Conservation (phyloP, 2,329 filamentous ascomycete genomes). For the Boeremia exigua region DNA sequence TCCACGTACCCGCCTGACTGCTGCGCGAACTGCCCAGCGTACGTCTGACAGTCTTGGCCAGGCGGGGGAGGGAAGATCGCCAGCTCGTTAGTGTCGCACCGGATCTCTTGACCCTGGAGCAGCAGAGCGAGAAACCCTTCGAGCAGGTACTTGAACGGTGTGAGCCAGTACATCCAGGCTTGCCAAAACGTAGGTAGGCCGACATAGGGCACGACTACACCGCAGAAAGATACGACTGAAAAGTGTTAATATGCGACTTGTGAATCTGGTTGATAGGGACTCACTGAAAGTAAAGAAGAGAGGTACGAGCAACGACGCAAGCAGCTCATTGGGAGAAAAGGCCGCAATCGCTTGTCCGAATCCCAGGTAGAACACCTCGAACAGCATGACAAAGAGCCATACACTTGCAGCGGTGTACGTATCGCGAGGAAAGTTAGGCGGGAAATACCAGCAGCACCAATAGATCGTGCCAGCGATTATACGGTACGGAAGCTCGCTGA, state of each 20-base stretch:
- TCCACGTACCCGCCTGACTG: slow-evolving; percentile 67
- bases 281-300: slow-evolving; percentile 68
- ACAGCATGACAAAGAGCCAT: slow-evolving; percentile 70
- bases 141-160: slow-evolving; percentile 71
- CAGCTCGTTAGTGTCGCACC: slow-evolving; percentile 63
- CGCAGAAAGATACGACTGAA: slow-evolving; percentile 71
- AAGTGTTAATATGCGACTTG: slow-evolving; percentile 4
- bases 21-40: slow-evolving; percentile 60
- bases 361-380: slow-evolving; percentile 69
- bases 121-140: slow-evolving; percentile 66
- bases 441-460: slow-evolving; percentile 61
- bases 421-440: slow-evolving; percentile 59
- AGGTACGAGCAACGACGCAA: slow-evolving; percentile 71
- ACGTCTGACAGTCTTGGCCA: slow-evolving; percentile 65
- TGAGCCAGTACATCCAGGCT: slow-evolving; percentile 57
- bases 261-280: not conserved
- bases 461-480: slow-evolving; percentile 70
- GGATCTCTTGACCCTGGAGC: slow-evolving; percentile 61
- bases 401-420: slow-evolving; percentile 66
- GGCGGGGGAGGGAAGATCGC: slow-evolving; percentile 66
- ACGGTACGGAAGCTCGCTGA: slow-evolving; percentile 74
- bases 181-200: slow-evolving; percentile 71
- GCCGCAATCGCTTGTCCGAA: slow-evolving; percentile 73
- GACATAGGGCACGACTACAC: slow-evolving; percentile 72
- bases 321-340: slow-evolving; percentile 69